phyloP scores from a whole-genome alignment of 2,329 filamentous ascomycete genomes.

The Fusarium tricinctum region DNA sequence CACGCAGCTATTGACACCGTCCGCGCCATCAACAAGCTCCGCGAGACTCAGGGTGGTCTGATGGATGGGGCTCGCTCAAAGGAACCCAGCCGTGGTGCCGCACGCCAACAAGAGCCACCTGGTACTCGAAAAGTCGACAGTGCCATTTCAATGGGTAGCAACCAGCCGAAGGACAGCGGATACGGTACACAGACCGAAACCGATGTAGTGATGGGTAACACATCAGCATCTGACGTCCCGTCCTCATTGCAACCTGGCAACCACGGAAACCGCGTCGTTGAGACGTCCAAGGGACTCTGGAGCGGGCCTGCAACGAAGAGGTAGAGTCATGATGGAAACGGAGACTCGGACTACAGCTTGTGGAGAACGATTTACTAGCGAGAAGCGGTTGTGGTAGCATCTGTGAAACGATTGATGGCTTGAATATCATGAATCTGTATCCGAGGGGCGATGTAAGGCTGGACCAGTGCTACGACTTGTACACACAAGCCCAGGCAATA shows the following conservation, averaged over 20 bases:
- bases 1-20: slow-evolving; percentile 80
- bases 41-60: slow-evolving; percentile 71
- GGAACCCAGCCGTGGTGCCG: slow-evolving; percentile 61
- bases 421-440: slow-evolving; percentile 8
- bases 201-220: slow-evolving; percentile 64
- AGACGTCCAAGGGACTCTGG: slow-evolving; percentile 76
- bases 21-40: slow-evolving; percentile 77
- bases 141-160: slow-evolving; percentile 57
- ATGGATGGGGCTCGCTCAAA: slow-evolving; percentile 72
- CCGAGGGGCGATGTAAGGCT: not conserved
- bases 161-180: slow-evolving; percentile 61
- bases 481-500: not conserved
- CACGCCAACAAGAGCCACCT: slow-evolving; percentile 33
- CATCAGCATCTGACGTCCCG: slow-evolving; percentile 57
- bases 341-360: not conserved
- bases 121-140: slow-evolving; percentile 60
- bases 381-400: slow-evolving; percentile 11
- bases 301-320: slow-evolving; percentile 54
- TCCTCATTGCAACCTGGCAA: slow-evolving; percentile 68
- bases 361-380: not conserved
- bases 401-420: slow-evolving; percentile 9
- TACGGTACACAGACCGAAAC: slow-evolving; percentile 60
- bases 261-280: slow-evolving; percentile 69
- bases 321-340: slow-evolving; percentile 28
- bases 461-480: not conserved